Conservation (phyloP, 495 filamentous ascomycete genomes). For the Schizothecium vesticola region DNA sequence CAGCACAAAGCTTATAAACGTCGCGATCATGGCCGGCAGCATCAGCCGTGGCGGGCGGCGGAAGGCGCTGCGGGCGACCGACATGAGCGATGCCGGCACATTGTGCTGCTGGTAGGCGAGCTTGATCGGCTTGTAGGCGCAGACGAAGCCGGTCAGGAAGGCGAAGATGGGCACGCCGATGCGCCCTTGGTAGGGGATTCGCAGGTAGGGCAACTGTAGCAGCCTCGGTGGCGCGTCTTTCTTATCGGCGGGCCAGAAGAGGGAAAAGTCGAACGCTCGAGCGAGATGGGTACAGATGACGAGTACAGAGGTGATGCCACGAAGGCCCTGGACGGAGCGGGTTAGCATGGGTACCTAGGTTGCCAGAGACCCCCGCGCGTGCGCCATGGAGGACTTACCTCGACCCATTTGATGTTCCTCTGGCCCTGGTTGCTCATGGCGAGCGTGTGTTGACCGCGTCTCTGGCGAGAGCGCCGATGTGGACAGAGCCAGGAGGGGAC, state of each 20-base stretch:
- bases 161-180: constrained; percentile 62
- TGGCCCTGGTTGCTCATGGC: constrained; percentile 22
- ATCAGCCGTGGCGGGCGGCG: constrained; percentile 58
- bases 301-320: constrained; percentile 59
- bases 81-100: constrained; percentile 44
- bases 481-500: background rate
- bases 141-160: constrained; percentile 63
- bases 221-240: constrained; percentile 43
- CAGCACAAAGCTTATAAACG: constrained; percentile 51
- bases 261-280: constrained; percentile 51
- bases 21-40: constrained; percentile 55
- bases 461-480: background rate
- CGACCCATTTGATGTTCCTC: constrained; percentile 36
- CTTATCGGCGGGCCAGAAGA: constrained; percentile 51
- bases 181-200: constrained; percentile 57
- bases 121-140: constrained; percentile 59
- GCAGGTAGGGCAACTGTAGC: constrained; percentile 56
- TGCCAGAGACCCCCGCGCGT: background rate
- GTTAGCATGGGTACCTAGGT: constrained; percentile 1
- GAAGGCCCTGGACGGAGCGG: constrained; percentile 45
- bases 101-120: constrained; percentile 51
- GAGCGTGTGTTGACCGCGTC: background rate
- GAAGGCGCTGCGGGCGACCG: constrained; percentile 57
- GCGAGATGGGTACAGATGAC: constrained; percentile 61
- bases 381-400: constrained; percentile 20